Evolutionary conservation across 2,329 filamentous ascomycete genomes (phyloP), one percentile per base, ranked within the genome.

Genomic region (Ophiosphaerella korrae): DNA sequence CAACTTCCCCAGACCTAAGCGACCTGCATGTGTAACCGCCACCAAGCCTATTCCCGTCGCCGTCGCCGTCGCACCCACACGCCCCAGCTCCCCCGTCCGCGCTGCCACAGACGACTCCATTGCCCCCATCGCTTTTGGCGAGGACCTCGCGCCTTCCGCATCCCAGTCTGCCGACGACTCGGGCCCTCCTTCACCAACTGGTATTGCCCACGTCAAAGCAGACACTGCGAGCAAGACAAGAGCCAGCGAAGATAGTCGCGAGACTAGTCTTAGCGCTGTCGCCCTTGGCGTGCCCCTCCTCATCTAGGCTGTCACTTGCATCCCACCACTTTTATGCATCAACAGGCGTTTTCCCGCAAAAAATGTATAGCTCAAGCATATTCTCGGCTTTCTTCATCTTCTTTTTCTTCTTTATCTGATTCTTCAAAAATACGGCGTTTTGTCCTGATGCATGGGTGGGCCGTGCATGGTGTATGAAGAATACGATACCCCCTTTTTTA

Each of bases 91-190:
- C 7, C 71, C 69, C 23, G 39, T 63, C 4, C 65, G 71, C 9
- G 63, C 55, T 18, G 45, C 62, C 16, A 73, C 63, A 49, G 65
- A 71, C 39, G 60, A 70, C 42, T 72, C 68, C 3, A 63, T 73
- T 18, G 54, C 62, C 1, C 71, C 68, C 11, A 63, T 73, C 26
- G 53, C 62, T 5, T 72, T 73, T 31, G 70, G 65, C 23, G 67
- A 71, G 42, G 68, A 72, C 34, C 48, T 73, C 18, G 57, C 58
- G 8, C 58, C 64, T 21, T 58, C 63, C 1, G 60, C 57, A 14
- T 66, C 66, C 14, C 63, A 65, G 43, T 56, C 53, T 14, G 48
- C 60, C 26, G 52, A 57, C 14, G 61, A 60, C 6, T 68, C 66
- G 0, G 62, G 64, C 34, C 66, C 64, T 2, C 67, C 68, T 5